Percentiles rank a stretch among this genome's conserved stretches.
Conservation (phyloP, 176 grass and related monocot species). For the Aegilops longissima region DNA sequence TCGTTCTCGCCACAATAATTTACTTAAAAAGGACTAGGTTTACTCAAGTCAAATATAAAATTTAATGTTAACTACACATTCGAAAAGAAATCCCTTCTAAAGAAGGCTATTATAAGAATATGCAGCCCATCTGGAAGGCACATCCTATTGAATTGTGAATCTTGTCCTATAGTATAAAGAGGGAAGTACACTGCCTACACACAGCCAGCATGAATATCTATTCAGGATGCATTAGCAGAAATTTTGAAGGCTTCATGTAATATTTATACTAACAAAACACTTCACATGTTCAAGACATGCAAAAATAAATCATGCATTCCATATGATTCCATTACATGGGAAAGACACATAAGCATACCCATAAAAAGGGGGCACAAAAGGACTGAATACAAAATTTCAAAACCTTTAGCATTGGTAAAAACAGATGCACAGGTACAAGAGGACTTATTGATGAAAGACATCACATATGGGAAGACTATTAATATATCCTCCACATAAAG, state of each 20-base stretch:
- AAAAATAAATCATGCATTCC: background rate
- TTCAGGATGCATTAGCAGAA: background rate
- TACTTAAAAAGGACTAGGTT: background rate
- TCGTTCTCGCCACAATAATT: background rate
- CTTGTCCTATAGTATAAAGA: background rate
- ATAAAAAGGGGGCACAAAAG: background rate
- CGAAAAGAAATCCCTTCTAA: slow-evolving; percentile 7
- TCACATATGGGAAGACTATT: background rate
- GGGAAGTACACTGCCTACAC: background rate
- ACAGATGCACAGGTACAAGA: background rate
- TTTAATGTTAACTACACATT: background rate
- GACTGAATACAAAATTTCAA: background rate
- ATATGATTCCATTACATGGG: background rate
- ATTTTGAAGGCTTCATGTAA: background rate
- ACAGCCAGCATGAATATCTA: background rate
- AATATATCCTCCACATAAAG: background rate
- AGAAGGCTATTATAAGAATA: background rate
- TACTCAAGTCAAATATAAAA: background rate
- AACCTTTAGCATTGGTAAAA: background rate
- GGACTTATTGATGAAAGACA: background rate
- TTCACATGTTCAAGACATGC: background rate
- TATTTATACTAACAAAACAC: background rate
- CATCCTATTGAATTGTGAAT: background rate
- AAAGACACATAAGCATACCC: background rate
- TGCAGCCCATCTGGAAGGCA: background rate